A percentile compares a stretch with the other conserved stretches of the same genome.
Conservation (phyloP, 2,329 filamentous ascomycete species). For the Clonostachys byssicola region DNA sequence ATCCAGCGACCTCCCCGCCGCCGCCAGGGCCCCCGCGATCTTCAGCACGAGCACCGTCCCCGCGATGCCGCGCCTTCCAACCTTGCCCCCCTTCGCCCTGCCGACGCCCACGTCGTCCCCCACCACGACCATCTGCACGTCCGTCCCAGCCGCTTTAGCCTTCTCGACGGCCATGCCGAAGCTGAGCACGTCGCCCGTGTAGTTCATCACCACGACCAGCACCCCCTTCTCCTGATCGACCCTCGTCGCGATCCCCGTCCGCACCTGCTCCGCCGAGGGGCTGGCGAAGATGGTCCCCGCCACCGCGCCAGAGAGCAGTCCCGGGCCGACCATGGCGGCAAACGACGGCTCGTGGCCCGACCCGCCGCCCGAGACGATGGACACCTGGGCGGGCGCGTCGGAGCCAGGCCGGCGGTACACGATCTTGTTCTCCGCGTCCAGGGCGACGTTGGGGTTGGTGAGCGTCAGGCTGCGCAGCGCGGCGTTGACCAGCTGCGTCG, state of each 20-base stretch:
- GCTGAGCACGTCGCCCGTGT: conserved; percentile 85
- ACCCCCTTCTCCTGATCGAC: conserved; percentile 72
- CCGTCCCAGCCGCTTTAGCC: conserved; percentile 71
- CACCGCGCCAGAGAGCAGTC: conserved; percentile 76
- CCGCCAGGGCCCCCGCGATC: conserved; percentile 79
- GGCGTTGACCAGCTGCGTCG: conserved; percentile 70
- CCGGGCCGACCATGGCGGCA: conserved; percentile 76
- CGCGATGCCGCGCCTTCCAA: conserved; percentile 84
- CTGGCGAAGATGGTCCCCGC: conserved; percentile 86
- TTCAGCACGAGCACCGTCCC: conserved; percentile 91
- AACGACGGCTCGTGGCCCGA: conserved; percentile 90
- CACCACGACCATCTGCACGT: conserved; percentile 86
- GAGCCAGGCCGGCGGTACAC: conserved; percentile 69
- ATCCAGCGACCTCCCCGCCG: conserved; percentile 60
- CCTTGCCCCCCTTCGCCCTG: conserved; percentile 77
- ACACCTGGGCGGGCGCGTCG: conserved; percentile 55
- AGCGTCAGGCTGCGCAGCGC: conserved; percentile 75
- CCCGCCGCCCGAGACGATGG: conserved; percentile 83
- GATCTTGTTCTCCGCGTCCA: conserved; percentile 79
- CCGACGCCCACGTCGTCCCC: conserved; percentile 92
- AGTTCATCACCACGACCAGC: conserved; percentile 92
- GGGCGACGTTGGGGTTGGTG: conserved; percentile 78
- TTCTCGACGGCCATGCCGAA: conserved; percentile 95
- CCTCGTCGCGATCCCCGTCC: conserved; percentile 67
- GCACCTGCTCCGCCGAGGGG: conserved; percentile 78